A percentile compares a stretch with the other conserved stretches of the same genome.
phyloP scores from a whole-genome alignment of 1,284 basidiomycete genomes.

The Butyriboletus appendiculatus region DNA sequence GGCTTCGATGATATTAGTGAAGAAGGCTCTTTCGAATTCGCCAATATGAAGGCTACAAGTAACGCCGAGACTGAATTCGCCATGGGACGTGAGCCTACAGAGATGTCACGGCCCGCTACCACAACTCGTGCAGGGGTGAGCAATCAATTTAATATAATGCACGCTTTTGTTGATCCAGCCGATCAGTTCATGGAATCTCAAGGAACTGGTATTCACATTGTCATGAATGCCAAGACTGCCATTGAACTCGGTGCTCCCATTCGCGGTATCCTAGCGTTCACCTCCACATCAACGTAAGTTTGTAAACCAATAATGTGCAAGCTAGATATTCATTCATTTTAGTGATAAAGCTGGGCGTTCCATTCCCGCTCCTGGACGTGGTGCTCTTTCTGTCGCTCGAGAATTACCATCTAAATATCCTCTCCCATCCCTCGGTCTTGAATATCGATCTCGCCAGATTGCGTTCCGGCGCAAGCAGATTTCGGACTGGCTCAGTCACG shows the following conservation, averaged over 20 bases:
- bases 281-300: conserved; percentile 91
- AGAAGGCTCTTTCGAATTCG: conserved; percentile 96
- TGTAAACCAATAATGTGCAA: conserved; percentile 4
- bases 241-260: conserved; percentile 93
- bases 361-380: conserved; percentile 90
- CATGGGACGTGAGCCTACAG: conserved; percentile 97
- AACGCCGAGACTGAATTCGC: conserved; percentile 97
- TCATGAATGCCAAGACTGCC: conserved; percentile 97
- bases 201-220: conserved; percentile 94
- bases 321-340: conserved; percentile 16
- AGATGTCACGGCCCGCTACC: conserved; percentile 98
- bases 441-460: conserved; percentile 90
- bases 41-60: conserved; percentile 99
- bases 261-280: conserved; percentile 92
- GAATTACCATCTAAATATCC: conserved; percentile 78
- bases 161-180: conserved; percentile 19
- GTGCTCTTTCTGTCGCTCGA: conserved; percentile 84
- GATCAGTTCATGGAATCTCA: conserved; percentile 94
- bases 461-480: conserved; percentile 93
- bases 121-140: conserved; percentile 89
- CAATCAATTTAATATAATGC: conserved; percentile 10
- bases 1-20: conserved; percentile 98
- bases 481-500: conserved; percentile 90
- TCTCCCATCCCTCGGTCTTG: conserved; percentile 75
- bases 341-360: conserved; percentile 96